Evolutionary conservation across 139 green algal species (phyloP).

Genomic region (Pedinophyceae sp.): DNA sequence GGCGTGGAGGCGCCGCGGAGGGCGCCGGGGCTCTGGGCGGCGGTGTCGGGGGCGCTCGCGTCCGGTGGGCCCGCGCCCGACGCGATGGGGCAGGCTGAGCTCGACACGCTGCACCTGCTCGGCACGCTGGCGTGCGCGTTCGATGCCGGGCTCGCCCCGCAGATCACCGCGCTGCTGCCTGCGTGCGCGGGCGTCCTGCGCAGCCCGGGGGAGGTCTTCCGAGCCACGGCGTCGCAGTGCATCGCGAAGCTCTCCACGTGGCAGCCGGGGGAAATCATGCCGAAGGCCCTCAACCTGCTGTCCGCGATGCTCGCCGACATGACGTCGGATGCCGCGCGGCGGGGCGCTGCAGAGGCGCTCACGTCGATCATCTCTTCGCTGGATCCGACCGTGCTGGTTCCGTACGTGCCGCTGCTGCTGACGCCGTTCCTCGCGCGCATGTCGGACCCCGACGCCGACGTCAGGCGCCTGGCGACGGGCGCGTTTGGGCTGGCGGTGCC

Average conservation of each 20-base stretch:
- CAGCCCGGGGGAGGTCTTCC: neutral
- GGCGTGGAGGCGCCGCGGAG: constrained; percentile 18
- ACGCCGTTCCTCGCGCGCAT: constrained; percentile 80
- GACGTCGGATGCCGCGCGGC: constrained; percentile 6
- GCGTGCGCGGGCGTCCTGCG: neutral
- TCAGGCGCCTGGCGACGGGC: constrained; percentile 36
- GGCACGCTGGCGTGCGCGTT: constrained; percentile 35
- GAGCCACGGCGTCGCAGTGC: neutral
- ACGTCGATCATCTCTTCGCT: too few relatives aligned
- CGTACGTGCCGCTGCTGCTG: constrained; percentile 59
- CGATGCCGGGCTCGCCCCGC: constrained; percentile 19
- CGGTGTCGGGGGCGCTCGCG: constrained; percentile 27
- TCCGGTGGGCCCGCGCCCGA: neutral
- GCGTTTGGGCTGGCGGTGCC: constrained; percentile 69
- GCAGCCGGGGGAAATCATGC: constrained; percentile 11
- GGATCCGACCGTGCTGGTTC: constrained; percentile 39
- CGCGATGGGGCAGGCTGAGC: constrained; percentile 2
- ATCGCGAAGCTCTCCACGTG: constrained; percentile 15
- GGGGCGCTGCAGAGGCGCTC: too few relatives aligned
- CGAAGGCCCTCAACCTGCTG: constrained; percentile 12
- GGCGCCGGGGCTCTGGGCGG: constrained; percentile 35
- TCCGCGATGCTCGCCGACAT: constrained; percentile 17
- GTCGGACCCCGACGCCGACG: constrained; percentile 41
- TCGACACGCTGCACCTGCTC: constrained; percentile 9
- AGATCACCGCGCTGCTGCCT: constrained; percentile 34